Evolutionary conservation across 2,329 filamentous ascomycete genomes (phyloP).

Genomic region (Penicillium sclerotiorum): DNA sequence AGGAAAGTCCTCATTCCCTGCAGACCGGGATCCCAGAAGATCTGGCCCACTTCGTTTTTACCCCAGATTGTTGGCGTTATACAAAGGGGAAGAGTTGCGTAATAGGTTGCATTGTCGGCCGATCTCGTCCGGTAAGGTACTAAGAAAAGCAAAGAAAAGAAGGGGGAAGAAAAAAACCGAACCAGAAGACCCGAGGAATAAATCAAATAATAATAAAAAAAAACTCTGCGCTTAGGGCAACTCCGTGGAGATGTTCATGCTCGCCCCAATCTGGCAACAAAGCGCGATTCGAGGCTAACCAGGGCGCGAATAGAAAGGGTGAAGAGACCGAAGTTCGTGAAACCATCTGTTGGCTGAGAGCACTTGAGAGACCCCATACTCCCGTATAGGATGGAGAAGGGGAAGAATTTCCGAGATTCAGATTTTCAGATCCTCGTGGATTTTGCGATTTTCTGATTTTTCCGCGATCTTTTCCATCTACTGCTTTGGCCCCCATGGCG

Average conservation of each 20-base stretch:
- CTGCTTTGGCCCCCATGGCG: slow-evolving; percentile 1
- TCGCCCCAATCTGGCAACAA: neutral
- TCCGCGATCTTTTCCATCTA: neutral
- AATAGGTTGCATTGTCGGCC: slow-evolving; percentile 16
- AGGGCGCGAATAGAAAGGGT: too few relatives aligned
- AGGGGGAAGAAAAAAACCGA: neutral
- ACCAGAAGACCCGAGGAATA: too few relatives aligned
- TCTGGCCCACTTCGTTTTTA: slow-evolving; percentile 28
- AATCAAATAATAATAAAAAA: neutral
- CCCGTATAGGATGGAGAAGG: too few relatives aligned
- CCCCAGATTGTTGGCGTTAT: slow-evolving; percentile 27
- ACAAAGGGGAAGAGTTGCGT: slow-evolving; percentile 18
- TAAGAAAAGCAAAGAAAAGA: slow-evolving; percentile 2
- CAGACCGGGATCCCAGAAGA: slow-evolving; percentile 28
- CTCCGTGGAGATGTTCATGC: slow-evolving; percentile 4
- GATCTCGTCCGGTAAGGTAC: slow-evolving; percentile 2
- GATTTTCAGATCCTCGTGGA: too few relatives aligned
- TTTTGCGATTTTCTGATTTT: neutral
- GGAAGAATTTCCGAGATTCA: too few relatives aligned
- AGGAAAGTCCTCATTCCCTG: slow-evolving; percentile 26
- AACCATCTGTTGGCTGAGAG: too few relatives aligned
- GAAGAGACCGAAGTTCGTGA: too few relatives aligned
- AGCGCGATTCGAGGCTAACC: neutral
- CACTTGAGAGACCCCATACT: too few relatives aligned
- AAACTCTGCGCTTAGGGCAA: neutral